Evolutionary conservation across 2,329 filamentous ascomycete species (phyloP).

Genomic region (Epichloe brachyelytri): DNA sequence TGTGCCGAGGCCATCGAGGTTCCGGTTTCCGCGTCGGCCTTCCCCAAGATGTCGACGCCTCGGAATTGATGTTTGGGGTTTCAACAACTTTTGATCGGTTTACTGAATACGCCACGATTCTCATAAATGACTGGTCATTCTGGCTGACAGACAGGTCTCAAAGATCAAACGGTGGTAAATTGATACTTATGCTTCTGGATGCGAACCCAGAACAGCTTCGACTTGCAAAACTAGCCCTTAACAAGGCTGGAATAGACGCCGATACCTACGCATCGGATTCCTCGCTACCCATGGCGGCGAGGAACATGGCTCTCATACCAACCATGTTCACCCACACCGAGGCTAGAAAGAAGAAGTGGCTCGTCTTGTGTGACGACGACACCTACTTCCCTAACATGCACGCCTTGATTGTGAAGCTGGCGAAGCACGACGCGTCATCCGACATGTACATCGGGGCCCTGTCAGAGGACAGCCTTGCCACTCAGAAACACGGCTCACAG

Average conservation of each 20-base stretch:
- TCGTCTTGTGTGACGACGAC: constrained; percentile 50
- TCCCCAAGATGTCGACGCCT: constrained; percentile 36
- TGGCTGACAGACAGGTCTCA: constrained; percentile 44
- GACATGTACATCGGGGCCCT: constrained; percentile 47
- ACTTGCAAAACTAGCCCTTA: constrained; percentile 30
- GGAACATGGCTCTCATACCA: constrained; percentile 41
- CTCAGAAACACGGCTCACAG: constrained; percentile 46
- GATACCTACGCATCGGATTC: constrained; percentile 40
- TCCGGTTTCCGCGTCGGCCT: constrained; percentile 19
- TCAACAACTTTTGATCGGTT: constrained; percentile 44
- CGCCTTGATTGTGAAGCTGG: constrained; percentile 35
- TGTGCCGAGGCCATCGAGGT: constrained; percentile 37
- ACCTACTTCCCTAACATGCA: constrained; percentile 50
- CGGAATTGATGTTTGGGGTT: constrained; percentile 44
- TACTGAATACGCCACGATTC: constrained; percentile 32
- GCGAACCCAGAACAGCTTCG: constrained; percentile 36
- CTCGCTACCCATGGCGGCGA: constrained; percentile 36
- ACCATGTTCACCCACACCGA: constrained; percentile 38
- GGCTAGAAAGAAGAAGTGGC: constrained; percentile 38
- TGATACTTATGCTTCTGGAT: constrained; percentile 39
- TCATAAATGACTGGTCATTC: constrained; percentile 43
- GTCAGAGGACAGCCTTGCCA: constrained; percentile 46
- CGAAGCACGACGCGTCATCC: constrained; percentile 35
- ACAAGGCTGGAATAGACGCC: constrained; percentile 37
- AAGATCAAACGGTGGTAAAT: constrained; percentile 40